Evolutionary conservation across 768 basidiomycete species (phyloP).

Genomic region (Cantharellus anzutake): DNA sequence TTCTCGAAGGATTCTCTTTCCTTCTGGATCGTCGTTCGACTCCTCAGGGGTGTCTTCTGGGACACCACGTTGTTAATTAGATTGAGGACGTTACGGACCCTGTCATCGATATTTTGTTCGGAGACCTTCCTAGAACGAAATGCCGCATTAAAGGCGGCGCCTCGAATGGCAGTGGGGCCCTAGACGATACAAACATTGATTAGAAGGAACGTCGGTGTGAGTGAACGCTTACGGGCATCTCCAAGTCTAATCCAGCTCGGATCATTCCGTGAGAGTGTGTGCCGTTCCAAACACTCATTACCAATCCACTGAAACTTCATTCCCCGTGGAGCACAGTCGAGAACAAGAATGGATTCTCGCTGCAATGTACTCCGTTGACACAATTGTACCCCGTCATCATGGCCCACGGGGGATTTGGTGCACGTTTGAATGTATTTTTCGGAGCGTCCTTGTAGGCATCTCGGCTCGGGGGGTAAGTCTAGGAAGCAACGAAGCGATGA

Average conservation of each 20-base stretch:
- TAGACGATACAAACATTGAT: not conserved
- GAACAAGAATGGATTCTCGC: conserved; percentile 32
- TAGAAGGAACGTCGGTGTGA: not conserved
- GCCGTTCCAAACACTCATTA: conserved; percentile 43
- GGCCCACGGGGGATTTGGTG: not conserved
- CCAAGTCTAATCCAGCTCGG: conserved; percentile 43
- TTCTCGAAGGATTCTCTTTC: conserved; percentile 35
- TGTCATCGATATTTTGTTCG: not conserved
- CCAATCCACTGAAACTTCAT: conserved; percentile 40
- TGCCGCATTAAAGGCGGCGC: not conserved
- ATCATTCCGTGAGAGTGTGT: conserved; percentile 28
- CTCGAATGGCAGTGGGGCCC: not conserved
- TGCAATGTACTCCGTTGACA: conserved; percentile 26
- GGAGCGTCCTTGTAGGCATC: conserved; percentile 42
- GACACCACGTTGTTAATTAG: too few species aligned
- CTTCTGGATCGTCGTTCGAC: conserved; percentile 42
- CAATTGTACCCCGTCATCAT: not conserved
- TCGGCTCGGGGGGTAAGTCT: conserved; percentile 25
- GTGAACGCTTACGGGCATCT: conserved; percentile 30
- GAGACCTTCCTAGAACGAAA: not conserved
- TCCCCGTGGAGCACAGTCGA: conserved; percentile 38
- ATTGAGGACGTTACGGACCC: not conserved
- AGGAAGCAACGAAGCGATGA: conserved; percentile 16
- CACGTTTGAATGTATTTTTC: conserved; percentile 36
- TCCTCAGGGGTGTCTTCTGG: conserved; percentile 46